Evolutionary conservation across 164 flowering plant genomes (phyloP), one percentile per base, ranked within the genome.

Genomic region (Sedum album): DNA sequence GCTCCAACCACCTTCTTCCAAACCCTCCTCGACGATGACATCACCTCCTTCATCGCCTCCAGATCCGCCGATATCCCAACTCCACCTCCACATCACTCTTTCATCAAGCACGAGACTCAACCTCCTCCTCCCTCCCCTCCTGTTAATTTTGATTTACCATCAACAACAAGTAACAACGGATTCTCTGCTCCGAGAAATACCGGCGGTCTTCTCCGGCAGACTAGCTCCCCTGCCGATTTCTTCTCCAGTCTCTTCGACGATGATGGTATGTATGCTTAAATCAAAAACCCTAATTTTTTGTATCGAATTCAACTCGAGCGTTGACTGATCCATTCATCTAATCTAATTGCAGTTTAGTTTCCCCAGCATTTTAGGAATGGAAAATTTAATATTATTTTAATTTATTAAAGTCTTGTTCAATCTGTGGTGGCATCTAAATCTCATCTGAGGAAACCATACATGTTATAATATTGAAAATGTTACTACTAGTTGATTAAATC

Each of bases 371-470:
- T 2, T 46, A 15, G 51, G 51, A 46, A 35, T 3, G n/a, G 38
- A 46, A 46, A 46, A 0, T 15, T 10, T 10, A 8, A 0, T 10
- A 42, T 42, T 8, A 8, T 42, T 2, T 49, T 49, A 49, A 4
- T 44, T n/a, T 20, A 49, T 49, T 53, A 7, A 53, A 23, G 30
- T 23, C 60, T 53, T 53, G 18, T 44, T 15, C 20, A 44, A 9
- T 5, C 38, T 44, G 18, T 44, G 15, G 18, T 15, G 48, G 48
- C 48, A 11, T 44, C 48, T 23, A 2, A 21, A 53, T 53, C 60
- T 53, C 60, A 53, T 53, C 60, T 53, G 60, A 23, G 30, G 11
- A 53, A 53, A 53, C 28, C 60, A 21, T 53, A 53, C 26, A 53
- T 7, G 15, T 44, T 53, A 9, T 53, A 23, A 6, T 49, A 49